Base-by-base conservation (phyloP, 192 early-diverging fungal species). In the Backusella luteola region DNA sequence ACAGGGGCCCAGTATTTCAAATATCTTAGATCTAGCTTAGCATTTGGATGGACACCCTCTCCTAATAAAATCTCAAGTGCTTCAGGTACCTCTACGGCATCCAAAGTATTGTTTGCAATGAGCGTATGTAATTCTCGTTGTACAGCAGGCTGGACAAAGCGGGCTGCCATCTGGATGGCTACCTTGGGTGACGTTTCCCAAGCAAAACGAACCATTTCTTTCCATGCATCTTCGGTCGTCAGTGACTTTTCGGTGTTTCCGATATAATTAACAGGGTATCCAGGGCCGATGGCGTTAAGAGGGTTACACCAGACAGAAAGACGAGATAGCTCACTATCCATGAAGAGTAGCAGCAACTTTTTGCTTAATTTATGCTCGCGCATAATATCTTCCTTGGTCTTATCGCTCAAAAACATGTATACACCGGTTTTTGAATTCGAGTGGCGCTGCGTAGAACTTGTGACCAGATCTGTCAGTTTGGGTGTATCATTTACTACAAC, bases 1-100 rank as follows among this genome's bases (percentile, higher is more conserved):
- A 96, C 94, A 8, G 93, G 88, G 7, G 87, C 86, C 97, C 97
- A 98, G 84, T 95, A 97, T 77, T 95, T 77, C 68, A 99, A 77
- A 76, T 91, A 93, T 85, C 78, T 83, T 1, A 84, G 34, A 77
- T 84, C 75, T 6, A 82, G 32, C n/a, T 66, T n/a, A 8, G 73
- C 59, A 59, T 70, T 79, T 29, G 77, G 68, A 15, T 63, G 42
- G 59, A 89, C 79, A 77, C 82, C 79, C 66, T 92, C 89, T 7
- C 92, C 91, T 6, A 98, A 79, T 19, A 97, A 84, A 41, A 93
- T 77, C 8, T 87, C 81, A 23, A 97, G 80, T 0, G 93, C 96
- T 66, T 94, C 91, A 6, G 94, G 89, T 23, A 89, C 84, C 6
- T 85, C 81, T 12, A 96, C 86, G 26, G 91, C 92, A 29, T 90